Percentiles rank a stretch among this genome's conserved stretches.
Conservation (phyloP, 306 rosid species). For the Lupinus albus region DNA sequence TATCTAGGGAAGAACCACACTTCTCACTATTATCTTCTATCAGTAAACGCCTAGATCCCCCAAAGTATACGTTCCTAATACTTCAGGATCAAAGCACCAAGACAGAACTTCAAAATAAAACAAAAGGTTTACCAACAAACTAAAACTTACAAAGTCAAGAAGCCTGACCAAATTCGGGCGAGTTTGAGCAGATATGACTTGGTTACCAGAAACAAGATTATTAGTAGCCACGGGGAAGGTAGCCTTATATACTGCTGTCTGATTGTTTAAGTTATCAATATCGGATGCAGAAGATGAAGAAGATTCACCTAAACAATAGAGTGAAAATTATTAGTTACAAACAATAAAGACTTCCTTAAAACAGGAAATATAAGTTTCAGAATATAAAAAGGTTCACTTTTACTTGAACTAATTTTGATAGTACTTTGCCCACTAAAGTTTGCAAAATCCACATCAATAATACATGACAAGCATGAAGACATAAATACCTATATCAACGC, state of each 20-base stretch:
- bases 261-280: conserved; percentile 71
- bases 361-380: conserved; percentile 8
- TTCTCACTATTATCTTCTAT: conserved; percentile 7
- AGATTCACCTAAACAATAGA: conserved; percentile 61
- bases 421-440: conserved; percentile 26
- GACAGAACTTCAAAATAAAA: conserved; percentile 28
- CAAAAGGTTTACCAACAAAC: conserved; percentile 11
- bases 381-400: conserved; percentile 24
- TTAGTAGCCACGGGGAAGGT: conserved; percentile 48
- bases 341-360: background rate
- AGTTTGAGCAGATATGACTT: conserved; percentile 56
- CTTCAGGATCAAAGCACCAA: conserved; percentile 31
- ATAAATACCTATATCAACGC: conserved; percentile 33
- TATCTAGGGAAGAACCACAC: conserved; percentile 2
- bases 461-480: conserved; percentile 16
- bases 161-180: conserved; percentile 56
- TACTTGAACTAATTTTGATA: conserved; percentile 16
- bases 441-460: conserved; percentile 29
- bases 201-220: conserved; percentile 55
- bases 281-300: conserved; percentile 84
- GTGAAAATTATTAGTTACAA: too few relatives aligned
- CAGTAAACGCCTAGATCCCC: conserved; percentile 5
- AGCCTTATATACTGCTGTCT: conserved; percentile 53
- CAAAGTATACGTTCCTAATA: background rate
- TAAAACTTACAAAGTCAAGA: conserved; percentile 71